Base-by-base conservation (phyloP, 2,329 filamentous ascomycete genomes). In the Nemania sp. region DNA sequence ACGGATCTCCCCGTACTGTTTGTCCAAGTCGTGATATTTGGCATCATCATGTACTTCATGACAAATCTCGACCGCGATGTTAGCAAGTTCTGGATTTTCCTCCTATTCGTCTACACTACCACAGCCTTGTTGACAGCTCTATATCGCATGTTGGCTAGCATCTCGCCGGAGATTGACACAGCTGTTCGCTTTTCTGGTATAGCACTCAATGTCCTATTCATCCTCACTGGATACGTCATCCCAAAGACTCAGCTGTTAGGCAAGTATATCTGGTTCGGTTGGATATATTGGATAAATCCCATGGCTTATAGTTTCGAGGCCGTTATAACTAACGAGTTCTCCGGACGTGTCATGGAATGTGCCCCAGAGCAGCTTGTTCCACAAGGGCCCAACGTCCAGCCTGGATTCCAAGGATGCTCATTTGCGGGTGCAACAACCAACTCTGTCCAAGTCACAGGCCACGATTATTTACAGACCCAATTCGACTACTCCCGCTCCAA, bases 1-100 rank as follows among this genome's bases (percentile, higher is more conserved):
- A 79, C 83, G 0, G 89, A 93, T 87, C 70, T 90, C 81, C 79
- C 88, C 0, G 72, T 86, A 5, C 89, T 94, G 70, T 81, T 93
- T 13, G 63, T 85, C 7, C 91, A 92, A 72, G 84, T 90, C 0
- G 80, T 91, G 62, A 80, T 88, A 22, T 94, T 94, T 80, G 92
- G 92, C 69, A 55, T 93, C 45, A 86, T 90, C 20, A 83, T 94
- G 43, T 95, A 94, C 81, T 94, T 94, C 79, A 90, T 95, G 90
- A 87, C 90, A 0, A 89, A 91, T 58, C 83, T 95, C 1, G 85
- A 90, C 61, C 82, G 90, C 29, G 87, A 88, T 29, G 85, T 91
- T 0, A 89, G 88, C 51, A 85, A 90, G 26, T 92, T 91, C 77
- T 92, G 90, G 76, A 89, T 90, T 62, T 87, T 88, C 72, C 85